These are phyloP conservation scores for Phragmites australis DNA, from an alignment of 176 grass and related monocot genomes.

Conservation along the genomic window DNA sequence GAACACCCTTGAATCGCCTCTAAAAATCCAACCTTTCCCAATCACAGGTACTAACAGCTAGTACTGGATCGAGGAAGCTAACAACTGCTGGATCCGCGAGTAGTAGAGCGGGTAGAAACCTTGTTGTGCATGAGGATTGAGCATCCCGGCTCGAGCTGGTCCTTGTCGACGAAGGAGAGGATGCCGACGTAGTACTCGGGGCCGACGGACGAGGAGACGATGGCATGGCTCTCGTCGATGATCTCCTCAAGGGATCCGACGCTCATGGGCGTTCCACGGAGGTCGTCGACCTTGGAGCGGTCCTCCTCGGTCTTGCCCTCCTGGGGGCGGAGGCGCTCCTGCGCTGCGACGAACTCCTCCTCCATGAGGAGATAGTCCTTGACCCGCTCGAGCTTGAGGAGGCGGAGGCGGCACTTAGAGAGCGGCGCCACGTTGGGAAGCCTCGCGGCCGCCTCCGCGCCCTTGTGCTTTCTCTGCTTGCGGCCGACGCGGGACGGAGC, in stretches of 20 bases:
- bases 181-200: conserved; percentile 91
- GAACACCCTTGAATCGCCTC: background rate
- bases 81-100: background rate
- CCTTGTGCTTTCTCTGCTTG: conserved; percentile 82
- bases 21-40: background rate
- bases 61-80: background rate
- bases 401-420: conserved; percentile 83
- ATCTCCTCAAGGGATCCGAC: conserved; percentile 89
- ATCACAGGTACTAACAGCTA: background rate
- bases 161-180: conserved; percentile 85
- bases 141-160: conserved; percentile 88
- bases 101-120: conserved; percentile 26
- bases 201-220: conserved; percentile 79
- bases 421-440: conserved; percentile 75
- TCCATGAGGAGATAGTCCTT: conserved; percentile 94
- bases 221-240: conserved; percentile 88
- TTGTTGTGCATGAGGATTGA: conserved; percentile 94
- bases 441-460: conserved; percentile 73
- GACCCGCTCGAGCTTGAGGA: conserved; percentile 89
- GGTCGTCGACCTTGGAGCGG: conserved; percentile 85
- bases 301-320: conserved; percentile 92
- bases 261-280: conserved; percentile 83
- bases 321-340: conserved; percentile 79
- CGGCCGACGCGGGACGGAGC: conserved; percentile 80
- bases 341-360: conserved; percentile 84